phyloP scores from a whole-genome alignment of 768 basidiomycete species.

The Leccinum fibrillosum region DNA sequence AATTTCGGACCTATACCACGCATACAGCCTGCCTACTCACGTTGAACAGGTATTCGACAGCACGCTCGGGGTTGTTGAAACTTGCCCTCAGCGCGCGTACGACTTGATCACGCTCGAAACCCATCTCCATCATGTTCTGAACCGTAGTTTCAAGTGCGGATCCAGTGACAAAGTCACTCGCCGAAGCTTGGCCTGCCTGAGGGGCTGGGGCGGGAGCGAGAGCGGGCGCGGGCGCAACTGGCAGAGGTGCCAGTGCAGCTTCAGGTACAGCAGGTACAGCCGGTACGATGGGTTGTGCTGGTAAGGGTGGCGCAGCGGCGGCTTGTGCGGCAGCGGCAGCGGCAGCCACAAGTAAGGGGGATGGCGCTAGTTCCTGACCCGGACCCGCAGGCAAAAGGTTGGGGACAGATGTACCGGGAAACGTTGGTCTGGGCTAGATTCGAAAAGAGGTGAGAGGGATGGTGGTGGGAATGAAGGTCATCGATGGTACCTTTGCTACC shows the following conservation, averaged over 20 bases:
- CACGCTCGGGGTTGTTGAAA: constrained; percentile 96
- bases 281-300: constrained; percentile 24
- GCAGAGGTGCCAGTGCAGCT: constrained; percentile 28
- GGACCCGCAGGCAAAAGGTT: constrained; percentile 21
- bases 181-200: constrained; percentile 30
- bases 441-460: constrained; percentile 4
- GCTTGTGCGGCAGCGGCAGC: constrained; percentile 7
- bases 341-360: constrained; percentile 14
- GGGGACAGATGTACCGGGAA: constrained; percentile 23
- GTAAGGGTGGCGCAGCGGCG: constrained; percentile 17
- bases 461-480: constrained; percentile 7
- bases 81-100: constrained; percentile 84
- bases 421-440: constrained; percentile 52
- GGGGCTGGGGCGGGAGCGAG: constrained; percentile 27
- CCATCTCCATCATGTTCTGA: constrained; percentile 89
- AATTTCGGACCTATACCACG: constrained; percentile 1
- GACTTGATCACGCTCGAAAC: constrained; percentile 84
- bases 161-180: constrained; percentile 74
- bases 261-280: constrained; percentile 32
- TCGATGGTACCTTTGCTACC: constrained; percentile 79
- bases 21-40: constrained; percentile 43
- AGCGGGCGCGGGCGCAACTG: constrained; percentile 25
- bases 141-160: constrained; percentile 73
- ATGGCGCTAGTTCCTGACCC: background rate
- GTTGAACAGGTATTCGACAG: constrained; percentile 96